Percentiles rank a stretch among this genome's conserved stretches.
Conservation (phyloP, 768 basidiomycete genomes). For the Boletus subcaerulescens region DNA sequence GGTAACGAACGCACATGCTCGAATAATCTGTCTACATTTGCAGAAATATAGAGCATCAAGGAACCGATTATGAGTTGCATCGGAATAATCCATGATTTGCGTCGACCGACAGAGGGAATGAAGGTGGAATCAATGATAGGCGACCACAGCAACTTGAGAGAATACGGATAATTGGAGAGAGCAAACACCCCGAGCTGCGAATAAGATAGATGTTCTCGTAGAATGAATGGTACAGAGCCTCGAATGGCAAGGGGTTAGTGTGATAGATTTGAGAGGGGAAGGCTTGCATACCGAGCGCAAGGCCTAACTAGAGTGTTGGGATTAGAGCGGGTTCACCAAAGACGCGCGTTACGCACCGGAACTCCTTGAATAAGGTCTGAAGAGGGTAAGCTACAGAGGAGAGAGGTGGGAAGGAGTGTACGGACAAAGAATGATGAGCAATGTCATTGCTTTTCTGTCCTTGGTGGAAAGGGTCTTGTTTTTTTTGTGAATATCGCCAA, state of each 20-base stretch:
- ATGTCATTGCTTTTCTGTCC: constrained; percentile 81
- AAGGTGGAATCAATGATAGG: constrained; percentile 95
- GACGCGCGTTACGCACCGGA: constrained; percentile 56
- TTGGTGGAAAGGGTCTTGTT: constrained; percentile 58
- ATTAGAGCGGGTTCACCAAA: constrained; percentile 11
- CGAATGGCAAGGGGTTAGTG: constrained; percentile 5
- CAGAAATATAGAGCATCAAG: constrained; percentile 75
- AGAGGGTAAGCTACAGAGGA: constrained; percentile 15
- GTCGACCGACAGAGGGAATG: constrained; percentile 76
- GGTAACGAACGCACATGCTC: constrained; percentile 54
- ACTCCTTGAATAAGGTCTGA: constrained; percentile 83
- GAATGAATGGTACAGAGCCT: constrained; percentile 96
- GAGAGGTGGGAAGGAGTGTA: constrained; percentile 17
- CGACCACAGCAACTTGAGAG: constrained; percentile 95
- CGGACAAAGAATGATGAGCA: constrained; percentile 88
- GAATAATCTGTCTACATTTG: constrained; percentile 72
- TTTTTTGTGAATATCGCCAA: constrained; percentile 33
- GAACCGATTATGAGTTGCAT: constrained; percentile 90
- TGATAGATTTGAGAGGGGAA: neutral
- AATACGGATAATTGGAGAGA: constrained; percentile 91
- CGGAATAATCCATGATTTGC: constrained; percentile 99
- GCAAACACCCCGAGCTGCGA: constrained; percentile 95
- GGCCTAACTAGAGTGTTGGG: constrained; percentile 55
- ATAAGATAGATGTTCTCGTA: constrained; percentile 94
- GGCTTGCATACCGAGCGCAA: constrained; percentile 69